A percentile compares a stretch with the other conserved stretches of the same genome.
phyloP scores from a whole-genome alignment of 441 rosid genomes.

The Populus trichocarpa region DNA sequence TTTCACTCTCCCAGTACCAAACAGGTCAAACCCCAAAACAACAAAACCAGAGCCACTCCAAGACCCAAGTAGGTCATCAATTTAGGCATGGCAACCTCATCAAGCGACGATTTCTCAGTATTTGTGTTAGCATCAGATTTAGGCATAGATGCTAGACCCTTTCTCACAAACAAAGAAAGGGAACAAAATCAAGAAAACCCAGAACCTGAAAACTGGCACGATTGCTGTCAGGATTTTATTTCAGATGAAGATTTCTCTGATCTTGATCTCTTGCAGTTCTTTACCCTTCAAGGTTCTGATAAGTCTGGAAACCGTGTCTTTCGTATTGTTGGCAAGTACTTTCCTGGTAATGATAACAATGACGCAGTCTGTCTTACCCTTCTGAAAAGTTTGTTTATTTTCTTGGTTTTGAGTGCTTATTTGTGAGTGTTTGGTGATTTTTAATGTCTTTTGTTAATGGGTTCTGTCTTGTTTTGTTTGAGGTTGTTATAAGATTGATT shows the following conservation, averaged over 20 bases:
- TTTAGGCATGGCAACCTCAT: conserved; percentile 24
- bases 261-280: conserved; percentile 73
- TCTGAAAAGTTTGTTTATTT: background rate
- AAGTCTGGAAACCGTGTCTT: conserved; percentile 63
- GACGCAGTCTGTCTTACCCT: background rate
- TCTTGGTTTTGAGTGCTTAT: background rate
- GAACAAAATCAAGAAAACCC: conserved; percentile 26
- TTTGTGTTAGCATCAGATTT: conserved; percentile 83
- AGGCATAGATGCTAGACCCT: conserved; percentile 75
- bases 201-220: conserved; percentile 56
- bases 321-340: conserved; percentile 63
- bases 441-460: background rate
- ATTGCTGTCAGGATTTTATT: conserved; percentile 56
- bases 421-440: background rate
- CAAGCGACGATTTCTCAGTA: conserved; percentile 68
- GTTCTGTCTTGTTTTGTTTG: too few species aligned
- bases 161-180: conserved; percentile 31
- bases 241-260: conserved; percentile 80
- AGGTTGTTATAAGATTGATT: background rate
- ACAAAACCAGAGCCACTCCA: background rate
- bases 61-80: background rate
- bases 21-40: background rate
- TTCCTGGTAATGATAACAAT: conserved; percentile 46
- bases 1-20: too few species aligned
- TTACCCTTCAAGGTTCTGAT: conserved; percentile 68